These are phyloP conservation scores for Monosporascus sp. DNA, from an alignment of 2,329 filamentous ascomycete species.

Conservation along the genomic window DNA sequence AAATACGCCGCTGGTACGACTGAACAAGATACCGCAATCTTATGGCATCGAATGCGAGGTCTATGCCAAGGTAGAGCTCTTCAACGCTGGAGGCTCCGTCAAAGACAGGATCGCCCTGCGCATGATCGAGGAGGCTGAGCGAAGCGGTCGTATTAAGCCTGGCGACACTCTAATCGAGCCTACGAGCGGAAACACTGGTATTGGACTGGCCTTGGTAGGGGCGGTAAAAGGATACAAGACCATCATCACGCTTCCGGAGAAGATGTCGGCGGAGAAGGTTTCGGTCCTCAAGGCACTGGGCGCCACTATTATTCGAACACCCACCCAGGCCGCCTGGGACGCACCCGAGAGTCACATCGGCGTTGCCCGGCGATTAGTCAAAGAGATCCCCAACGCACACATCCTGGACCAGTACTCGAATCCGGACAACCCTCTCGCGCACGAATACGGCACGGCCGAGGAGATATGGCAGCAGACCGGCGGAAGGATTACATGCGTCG, in stretches of 20 bases:
- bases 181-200: conserved; percentile 96
- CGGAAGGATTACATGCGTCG: conserved; percentile 74
- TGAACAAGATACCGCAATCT: conserved; percentile 90
- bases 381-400: conserved; percentile 94
- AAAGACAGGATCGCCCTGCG: conserved; percentile 94
- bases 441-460: conserved; percentile 90
- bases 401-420: conserved; percentile 97
- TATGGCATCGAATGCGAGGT: conserved; percentile 85
- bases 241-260: conserved; percentile 97
- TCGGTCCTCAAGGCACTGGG: conserved; percentile 89
- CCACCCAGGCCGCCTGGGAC: conserved; percentile 92
- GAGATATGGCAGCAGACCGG: conserved; percentile 92
- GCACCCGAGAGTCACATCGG: conserved; percentile 95
- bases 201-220: conserved; percentile 87
- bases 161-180: conserved; percentile 97
- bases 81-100: conserved; percentile 90
- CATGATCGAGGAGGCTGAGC: conserved; percentile 96
- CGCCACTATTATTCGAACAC: conserved; percentile 95
- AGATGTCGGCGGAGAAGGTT: conserved; percentile 99
- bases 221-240: conserved; percentile 98
- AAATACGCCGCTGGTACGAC: conserved; percentile 88
- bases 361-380: conserved; percentile 81
- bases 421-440: conserved; percentile 82
- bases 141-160: conserved; percentile 87
- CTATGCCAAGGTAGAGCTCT: conserved; percentile 87